These are phyloP conservation scores for Leccinum fallax DNA, from an alignment of 1,284 basidiomycete species.

Conservation along the genomic window DNA sequence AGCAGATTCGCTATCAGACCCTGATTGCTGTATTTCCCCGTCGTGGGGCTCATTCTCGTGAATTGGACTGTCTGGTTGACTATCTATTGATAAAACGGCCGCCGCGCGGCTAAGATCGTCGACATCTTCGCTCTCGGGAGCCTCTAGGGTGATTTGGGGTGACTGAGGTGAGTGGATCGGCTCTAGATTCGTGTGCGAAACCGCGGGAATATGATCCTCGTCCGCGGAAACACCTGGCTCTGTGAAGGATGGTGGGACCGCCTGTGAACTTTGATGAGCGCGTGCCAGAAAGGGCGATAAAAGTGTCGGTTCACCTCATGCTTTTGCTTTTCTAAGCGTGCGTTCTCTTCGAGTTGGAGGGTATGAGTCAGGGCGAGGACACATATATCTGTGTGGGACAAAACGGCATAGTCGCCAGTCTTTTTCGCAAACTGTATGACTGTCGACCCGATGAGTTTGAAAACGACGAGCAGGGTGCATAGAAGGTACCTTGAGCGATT, in stretches of 20 bases:
- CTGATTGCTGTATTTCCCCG: constrained; percentile 2
- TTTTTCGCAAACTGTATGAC: constrained; percentile 93
- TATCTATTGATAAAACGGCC: constrained; percentile 16
- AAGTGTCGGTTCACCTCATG: constrained; percentile 18
- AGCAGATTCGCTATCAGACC: constrained; percentile 9
- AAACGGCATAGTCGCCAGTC: constrained; percentile 94
- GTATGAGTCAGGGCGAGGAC: constrained; percentile 90
- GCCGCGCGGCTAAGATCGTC: constrained; percentile 16
- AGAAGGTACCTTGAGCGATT: constrained; percentile 72
- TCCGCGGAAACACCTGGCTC: constrained; percentile 49
- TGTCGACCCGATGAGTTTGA: constrained; percentile 34
- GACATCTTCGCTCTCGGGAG: not conserved
- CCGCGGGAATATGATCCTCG: constrained; percentile 20
- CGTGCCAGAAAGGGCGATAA: not conserved
- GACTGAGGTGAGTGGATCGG: constrained; percentile 4
- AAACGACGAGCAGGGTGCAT: constrained; percentile 6
- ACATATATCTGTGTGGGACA: constrained; percentile 90
- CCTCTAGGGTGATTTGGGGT: not conserved
- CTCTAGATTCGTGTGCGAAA: constrained; percentile 2
- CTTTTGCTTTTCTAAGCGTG: constrained; percentile 11
- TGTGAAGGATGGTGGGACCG: constrained; percentile 20
- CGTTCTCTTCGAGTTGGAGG: constrained; percentile 55
- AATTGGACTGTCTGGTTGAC: not conserved
- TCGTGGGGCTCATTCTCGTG: constrained; percentile 3
- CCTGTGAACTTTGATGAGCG: constrained; percentile 13